A percentile compares a stretch with the other conserved stretches of the same genome.
These are phyloP conservation scores for Pichia sorboxylosa DNA, from an alignment of 1,139 yeast genomes.

Conservation along the genomic window DNA sequence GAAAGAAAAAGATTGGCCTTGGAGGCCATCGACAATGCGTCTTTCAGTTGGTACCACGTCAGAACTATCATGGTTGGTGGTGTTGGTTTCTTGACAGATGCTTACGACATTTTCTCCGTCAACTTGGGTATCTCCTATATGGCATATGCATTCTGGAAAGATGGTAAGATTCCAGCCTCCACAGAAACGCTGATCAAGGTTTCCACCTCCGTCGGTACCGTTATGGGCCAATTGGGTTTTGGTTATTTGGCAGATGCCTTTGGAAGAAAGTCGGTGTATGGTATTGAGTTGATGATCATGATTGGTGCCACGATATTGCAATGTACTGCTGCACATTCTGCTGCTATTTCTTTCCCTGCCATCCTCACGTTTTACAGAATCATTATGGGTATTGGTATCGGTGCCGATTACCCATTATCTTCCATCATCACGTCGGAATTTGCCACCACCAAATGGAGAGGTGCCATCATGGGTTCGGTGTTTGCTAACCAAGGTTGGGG, in stretches of 20 bases:
- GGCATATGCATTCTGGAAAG: conserved; percentile 68
- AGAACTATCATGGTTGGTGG: conserved; percentile 86
- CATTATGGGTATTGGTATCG: conserved; percentile 92
- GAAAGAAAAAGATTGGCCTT: conserved; percentile 85
- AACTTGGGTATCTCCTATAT: conserved; percentile 70
- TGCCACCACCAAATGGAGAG: conserved; percentile 89
- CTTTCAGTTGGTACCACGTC: conserved; percentile 80
- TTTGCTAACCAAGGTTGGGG: conserved; percentile 93
- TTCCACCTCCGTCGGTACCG: conserved; percentile 89
- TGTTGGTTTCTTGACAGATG: conserved; percentile 87
- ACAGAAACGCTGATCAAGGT: conserved; percentile 70
- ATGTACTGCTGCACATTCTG: conserved; percentile 57
- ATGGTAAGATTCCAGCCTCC: conserved; percentile 52
- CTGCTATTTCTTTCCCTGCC: conserved; percentile 64
- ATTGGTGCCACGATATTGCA: conserved; percentile 71
- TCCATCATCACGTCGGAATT: conserved; percentile 86
- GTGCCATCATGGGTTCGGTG: conserved; percentile 90
- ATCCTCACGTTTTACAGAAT: conserved; percentile 67
- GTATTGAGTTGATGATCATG: conserved; percentile 76
- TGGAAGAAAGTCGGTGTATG: conserved; percentile 84
- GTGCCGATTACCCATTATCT: conserved; percentile 98
- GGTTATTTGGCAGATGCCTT: conserved; percentile 76
- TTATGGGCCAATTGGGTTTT: conserved; percentile 79
- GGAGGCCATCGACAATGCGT: conserved; percentile 76
- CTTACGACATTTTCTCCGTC: conserved; percentile 85